These are phyloP conservation scores for Musa schizocarpa DNA, from an alignment of 176 grass and related monocot genomes.

Conservation along the genomic window DNA sequence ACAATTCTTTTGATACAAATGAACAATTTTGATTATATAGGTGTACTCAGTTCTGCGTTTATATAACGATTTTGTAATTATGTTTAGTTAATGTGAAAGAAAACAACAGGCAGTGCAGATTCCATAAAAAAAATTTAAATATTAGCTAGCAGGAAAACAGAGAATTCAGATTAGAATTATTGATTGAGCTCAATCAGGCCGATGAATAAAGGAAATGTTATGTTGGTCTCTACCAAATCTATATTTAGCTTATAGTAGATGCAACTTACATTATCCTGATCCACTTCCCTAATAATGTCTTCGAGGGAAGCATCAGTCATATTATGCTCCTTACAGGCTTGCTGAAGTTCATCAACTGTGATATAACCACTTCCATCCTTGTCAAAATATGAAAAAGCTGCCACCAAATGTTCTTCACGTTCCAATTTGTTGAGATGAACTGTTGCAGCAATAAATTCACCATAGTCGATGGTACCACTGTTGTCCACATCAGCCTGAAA, in stretches of 20 bases:
- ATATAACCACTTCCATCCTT: conserved; percentile 97
- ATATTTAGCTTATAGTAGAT: background rate
- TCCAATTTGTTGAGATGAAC: conserved; percentile 95
- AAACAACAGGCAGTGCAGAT: background rate
- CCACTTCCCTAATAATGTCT: conserved; percentile 82
- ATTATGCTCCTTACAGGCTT: conserved; percentile 91
- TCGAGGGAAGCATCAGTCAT: conserved; percentile 95
- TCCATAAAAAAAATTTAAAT: no score
- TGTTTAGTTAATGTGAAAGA: background rate
- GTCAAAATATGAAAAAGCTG: conserved; percentile 91
- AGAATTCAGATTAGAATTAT: no score
- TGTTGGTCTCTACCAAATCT: conserved; percentile 7
- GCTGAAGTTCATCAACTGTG: conserved; percentile 87
- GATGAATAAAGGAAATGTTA: conserved; percentile 15
- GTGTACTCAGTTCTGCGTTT: background rate
- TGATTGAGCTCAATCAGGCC: background rate
- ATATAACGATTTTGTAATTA: background rate
- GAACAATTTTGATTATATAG: background rate
- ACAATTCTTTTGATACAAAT: background rate
- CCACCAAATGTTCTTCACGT: conserved; percentile 85
- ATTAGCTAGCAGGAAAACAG: no score
- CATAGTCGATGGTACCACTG: conserved; percentile 90
- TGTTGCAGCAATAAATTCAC: conserved; percentile 97
- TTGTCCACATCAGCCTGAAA: conserved; percentile 94
- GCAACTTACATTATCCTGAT: conserved; percentile 88